Conservation (phyloP, 768 basidiomycete genomes). For the Fibroporia radiculosa region DNA sequence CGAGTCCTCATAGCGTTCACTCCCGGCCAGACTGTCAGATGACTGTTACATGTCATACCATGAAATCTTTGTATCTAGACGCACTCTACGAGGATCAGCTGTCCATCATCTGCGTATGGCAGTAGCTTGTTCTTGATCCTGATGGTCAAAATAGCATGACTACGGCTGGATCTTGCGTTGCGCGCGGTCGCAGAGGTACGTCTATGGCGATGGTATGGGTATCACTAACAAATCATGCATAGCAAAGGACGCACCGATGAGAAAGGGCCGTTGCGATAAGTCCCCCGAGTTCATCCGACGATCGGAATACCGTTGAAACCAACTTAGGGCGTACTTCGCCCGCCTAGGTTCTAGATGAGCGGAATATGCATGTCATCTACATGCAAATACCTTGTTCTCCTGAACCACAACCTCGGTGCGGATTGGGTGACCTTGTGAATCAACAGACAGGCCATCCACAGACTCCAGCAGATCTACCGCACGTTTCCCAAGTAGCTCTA, state of each 20-base stretch:
- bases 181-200: constrained; percentile 24
- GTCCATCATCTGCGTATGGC: constrained; percentile 27
- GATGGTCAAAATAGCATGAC: constrained; percentile 28
- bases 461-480: constrained; percentile 18
- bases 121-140: constrained; percentile 25
- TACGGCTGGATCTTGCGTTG: constrained; percentile 26
- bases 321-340: constrained; percentile 24
- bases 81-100: constrained; percentile 30
- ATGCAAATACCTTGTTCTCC: constrained; percentile 23
- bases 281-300: constrained; percentile 25
- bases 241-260: constrained; percentile 6
- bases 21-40: constrained; percentile 24
- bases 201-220: constrained; percentile 10
- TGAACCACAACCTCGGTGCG: constrained; percentile 23
- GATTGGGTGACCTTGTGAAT: constrained; percentile 19
- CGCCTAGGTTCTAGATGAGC: not conserved
- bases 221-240: not conserved
- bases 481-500: constrained; percentile 27
- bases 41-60: not conserved
- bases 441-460: constrained; percentile 20
- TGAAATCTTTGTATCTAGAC: constrained; percentile 1
- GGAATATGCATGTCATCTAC: not conserved
- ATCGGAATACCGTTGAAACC: constrained; percentile 17
- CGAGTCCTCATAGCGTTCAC: constrained; percentile 29
- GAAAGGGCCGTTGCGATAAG: constrained; percentile 22